Percentiles rank a stretch among this genome's conserved stretches.
These are phyloP conservation scores for Epichloe aotearoae DNA, from an alignment of 2,329 filamentous ascomycete genomes.

Conservation along the genomic window DNA sequence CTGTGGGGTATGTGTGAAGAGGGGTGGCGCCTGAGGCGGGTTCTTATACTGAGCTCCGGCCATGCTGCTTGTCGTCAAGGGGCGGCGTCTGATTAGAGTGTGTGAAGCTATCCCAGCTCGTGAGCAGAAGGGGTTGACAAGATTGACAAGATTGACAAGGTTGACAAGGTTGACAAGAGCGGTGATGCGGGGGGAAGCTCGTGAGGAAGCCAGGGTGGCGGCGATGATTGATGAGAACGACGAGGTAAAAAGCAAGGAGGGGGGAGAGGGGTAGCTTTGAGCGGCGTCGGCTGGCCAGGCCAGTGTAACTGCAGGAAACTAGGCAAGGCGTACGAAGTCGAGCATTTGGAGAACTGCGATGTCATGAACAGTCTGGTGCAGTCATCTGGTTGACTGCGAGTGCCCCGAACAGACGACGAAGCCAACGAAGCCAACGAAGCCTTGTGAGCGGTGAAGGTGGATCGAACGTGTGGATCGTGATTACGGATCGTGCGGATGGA, in stretches of 20 bases:
- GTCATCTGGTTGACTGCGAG: neutral
- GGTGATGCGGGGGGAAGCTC: constrained; percentile 42
- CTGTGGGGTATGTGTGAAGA: constrained; percentile 62
- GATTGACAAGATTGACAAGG: constrained; percentile 28
- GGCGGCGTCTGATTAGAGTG: constrained; percentile 14
- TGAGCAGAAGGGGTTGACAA: constrained; percentile 42
- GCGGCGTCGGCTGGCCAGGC: constrained; percentile 11
- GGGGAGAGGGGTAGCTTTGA: constrained; percentile 15
- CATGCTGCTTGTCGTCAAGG: constrained; percentile 44
- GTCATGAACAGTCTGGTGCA: neutral
- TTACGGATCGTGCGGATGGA: too few relatives aligned
- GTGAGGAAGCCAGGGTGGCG: constrained; percentile 55
- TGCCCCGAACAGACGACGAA: too few relatives aligned
- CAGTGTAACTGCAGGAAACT: constrained; percentile 10
- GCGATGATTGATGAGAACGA: constrained; percentile 46
- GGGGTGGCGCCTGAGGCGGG: constrained; percentile 65
- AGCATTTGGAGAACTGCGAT: neutral
- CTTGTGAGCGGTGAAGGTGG: too few relatives aligned
- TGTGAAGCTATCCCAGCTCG: neutral
- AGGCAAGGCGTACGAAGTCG: neutral
- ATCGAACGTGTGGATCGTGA: too few relatives aligned
- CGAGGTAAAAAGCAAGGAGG: constrained; percentile 32
- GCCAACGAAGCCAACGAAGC: too few relatives aligned
- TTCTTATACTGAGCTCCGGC: constrained; percentile 53
- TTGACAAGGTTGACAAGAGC: constrained; percentile 31